Base-by-base conservation (phyloP, 345 rosid species). In the Orychophragmus violaceus region DNA sequence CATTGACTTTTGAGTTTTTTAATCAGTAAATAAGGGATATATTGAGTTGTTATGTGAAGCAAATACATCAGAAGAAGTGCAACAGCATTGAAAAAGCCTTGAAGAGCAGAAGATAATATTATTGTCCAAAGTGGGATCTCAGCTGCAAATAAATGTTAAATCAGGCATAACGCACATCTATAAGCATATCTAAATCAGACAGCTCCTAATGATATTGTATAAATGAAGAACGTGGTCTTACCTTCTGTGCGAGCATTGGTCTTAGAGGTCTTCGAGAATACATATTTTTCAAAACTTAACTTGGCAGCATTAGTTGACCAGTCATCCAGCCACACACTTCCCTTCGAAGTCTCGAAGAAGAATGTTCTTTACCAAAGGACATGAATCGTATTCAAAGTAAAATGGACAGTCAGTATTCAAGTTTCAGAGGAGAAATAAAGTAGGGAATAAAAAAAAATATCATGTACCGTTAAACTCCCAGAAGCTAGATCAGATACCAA, bases 321-420 rank as follows among this genome's bases (percentile, higher is more conserved):
- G 19, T 90, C 97, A 82, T 93, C 96, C 86, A 1, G 94, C 96
- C 28, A 93, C 86, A 49, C 97, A 97, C 70, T 88, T 93, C 55
- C 97, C 98, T 78, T 93, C 94, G 19, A 97, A 86, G 69, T 93
- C 98, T 21, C 90, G 84, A 70, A 93, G 80, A 63, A 93, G 90
- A 82, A 90, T 83, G 79, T 88, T 93, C 76, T 93, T 93, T 16
- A 93, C 82, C 30, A 76, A 62, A 42, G 97, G 96, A 79, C 96
- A 90, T 5, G 77, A 70, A 64, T 87, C 96, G 96, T 92, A 52
- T 45, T 27, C 44, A 61, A 57, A 19, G 35, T 61, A 28, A 17
- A 24, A 56, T n/a, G n/a, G 25, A 28, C 2, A 17, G 24, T 49
- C 37, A 64, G 60, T 37, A 54, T 19, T 64, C 13, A 55, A 19